These are phyloP conservation scores for Pseudoperonospora humuli DNA, from an alignment of 352 stramenopile genomes.

Conservation along the genomic window DNA sequence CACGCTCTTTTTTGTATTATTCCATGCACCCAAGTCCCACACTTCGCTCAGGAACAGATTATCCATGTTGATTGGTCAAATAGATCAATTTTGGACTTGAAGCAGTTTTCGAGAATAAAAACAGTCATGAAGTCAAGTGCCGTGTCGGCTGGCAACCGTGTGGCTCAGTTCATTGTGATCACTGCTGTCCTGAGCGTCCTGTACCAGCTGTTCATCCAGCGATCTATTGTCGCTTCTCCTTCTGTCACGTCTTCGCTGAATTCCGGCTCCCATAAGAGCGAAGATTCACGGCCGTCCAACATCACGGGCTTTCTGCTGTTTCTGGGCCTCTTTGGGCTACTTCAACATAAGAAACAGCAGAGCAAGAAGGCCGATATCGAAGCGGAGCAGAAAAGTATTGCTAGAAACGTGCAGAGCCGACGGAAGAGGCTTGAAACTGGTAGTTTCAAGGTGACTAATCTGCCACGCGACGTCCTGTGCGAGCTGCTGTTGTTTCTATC, in stretches of 20 bases:
- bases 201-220: constrained; percentile 40
- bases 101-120: too few species aligned
- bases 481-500: constrained; percentile 50
- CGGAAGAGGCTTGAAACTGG: constrained; percentile 7
- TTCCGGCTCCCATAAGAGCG: constrained; percentile 15
- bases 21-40: too few species aligned
- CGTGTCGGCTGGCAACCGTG: constrained; percentile 40
- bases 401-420: constrained; percentile 10
- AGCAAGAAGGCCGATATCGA: constrained; percentile 10
- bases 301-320: constrained; percentile 54
- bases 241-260: constrained; percentile 4
- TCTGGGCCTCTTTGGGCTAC: constrained; percentile 49
- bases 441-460: constrained; percentile 8
- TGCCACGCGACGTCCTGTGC: constrained; percentile 38
- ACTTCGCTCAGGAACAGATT: too few species aligned
- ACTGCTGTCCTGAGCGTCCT: constrained; percentile 43
- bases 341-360: constrained; percentile 43
- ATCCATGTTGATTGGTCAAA: too few species aligned
- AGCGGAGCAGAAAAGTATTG: constrained; percentile 19
- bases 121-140: constrained; percentile 9
- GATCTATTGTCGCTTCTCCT: not conserved
- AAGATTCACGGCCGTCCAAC: constrained; percentile 37
- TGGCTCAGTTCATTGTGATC: constrained; percentile 55
- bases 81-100: too few species aligned
- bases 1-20: too few species aligned